Percentiles rank a stretch among this genome's conserved stretches.
phyloP scores from a whole-genome alignment of 2,329 filamentous ascomycete genomes.

The Curvularia sp. region DNA sequence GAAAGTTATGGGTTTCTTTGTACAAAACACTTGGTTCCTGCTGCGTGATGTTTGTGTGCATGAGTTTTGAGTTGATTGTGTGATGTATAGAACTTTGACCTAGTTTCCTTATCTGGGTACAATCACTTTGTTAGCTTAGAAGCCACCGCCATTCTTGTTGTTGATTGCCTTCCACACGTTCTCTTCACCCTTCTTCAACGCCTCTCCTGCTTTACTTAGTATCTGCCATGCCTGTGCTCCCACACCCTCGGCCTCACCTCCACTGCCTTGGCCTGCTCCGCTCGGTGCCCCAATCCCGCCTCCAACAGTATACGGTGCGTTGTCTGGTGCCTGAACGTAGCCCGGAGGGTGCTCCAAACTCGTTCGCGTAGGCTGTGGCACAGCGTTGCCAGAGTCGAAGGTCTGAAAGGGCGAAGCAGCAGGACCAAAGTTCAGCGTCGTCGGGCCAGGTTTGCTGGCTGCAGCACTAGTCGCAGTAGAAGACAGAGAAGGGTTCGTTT shows the following conservation, averaged over 20 bases:
- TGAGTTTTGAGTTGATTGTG: background rate
- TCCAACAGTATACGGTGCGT: constrained; percentile 51
- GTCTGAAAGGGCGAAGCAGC: constrained; percentile 39
- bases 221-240: constrained; percentile 47
- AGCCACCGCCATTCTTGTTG: constrained; percentile 30
- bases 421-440: constrained; percentile 50
- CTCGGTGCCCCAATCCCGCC: constrained; percentile 45
- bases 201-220: constrained; percentile 47
- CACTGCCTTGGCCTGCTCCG: constrained; percentile 45
- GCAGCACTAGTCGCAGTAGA: too few relatives aligned
- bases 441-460: constrained; percentile 43
- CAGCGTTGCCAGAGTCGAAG: constrained; percentile 31
- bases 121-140: background rate
- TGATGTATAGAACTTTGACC: background rate
- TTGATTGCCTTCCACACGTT: constrained; percentile 47
- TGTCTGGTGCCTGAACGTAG: constrained; percentile 57
- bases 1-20: constrained; percentile 46
- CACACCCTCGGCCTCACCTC: constrained; percentile 27
- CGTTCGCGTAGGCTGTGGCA: constrained; percentile 17
- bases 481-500: constrained; percentile 33
- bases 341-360: constrained; percentile 56
- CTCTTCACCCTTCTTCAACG: constrained; percentile 47
- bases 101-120: background rate
- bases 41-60: constrained; percentile 18
- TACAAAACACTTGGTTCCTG: constrained; percentile 13